Evolutionary conservation across 2,329 filamentous ascomycete genomes (phyloP).

Genomic region (Aureobasidium sp.): DNA sequence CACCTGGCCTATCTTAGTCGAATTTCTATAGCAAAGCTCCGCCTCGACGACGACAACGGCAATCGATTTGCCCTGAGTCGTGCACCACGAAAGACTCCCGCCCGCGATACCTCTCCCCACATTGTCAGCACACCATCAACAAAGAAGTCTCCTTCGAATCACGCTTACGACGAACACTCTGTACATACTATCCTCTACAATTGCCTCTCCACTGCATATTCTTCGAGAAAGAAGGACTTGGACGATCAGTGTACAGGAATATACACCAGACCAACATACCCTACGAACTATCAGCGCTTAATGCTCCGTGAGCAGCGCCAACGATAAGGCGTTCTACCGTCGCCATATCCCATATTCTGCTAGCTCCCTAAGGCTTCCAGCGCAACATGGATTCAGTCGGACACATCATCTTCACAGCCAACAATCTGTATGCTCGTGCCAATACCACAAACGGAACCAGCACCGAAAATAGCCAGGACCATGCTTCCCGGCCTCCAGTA

Average conservation of each 20-base stretch:
- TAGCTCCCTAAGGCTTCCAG: not conserved
- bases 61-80: not conserved
- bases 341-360: not conserved
- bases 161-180: not conserved
- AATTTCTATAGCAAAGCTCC: not conserved
- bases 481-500: conserved; percentile 41
- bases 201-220: not conserved
- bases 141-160: not conserved
- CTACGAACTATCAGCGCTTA: not conserved
- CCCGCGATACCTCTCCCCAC: conserved; percentile 1
- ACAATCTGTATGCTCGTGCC: conserved; percentile 40
- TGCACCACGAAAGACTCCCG: not conserved
- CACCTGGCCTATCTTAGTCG: not conserved
- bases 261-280: not conserved
- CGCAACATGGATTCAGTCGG: conserved; percentile 37
- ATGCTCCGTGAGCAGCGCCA: conserved; percentile 7
- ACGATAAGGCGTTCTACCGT: conserved; percentile 3
- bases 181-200: not conserved
- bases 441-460: conserved; percentile 26
- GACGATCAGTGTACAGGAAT: not conserved
- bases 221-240: not conserved
- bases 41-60: not conserved
- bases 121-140: conserved; percentile 10
- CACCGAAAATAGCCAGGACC: conserved; percentile 19
- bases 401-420: conserved; percentile 33